Evolutionary conservation across 768 basidiomycete species (phyloP), one percentile per base, ranked within the genome.

Genomic region (Pleurotus platypus): DNA sequence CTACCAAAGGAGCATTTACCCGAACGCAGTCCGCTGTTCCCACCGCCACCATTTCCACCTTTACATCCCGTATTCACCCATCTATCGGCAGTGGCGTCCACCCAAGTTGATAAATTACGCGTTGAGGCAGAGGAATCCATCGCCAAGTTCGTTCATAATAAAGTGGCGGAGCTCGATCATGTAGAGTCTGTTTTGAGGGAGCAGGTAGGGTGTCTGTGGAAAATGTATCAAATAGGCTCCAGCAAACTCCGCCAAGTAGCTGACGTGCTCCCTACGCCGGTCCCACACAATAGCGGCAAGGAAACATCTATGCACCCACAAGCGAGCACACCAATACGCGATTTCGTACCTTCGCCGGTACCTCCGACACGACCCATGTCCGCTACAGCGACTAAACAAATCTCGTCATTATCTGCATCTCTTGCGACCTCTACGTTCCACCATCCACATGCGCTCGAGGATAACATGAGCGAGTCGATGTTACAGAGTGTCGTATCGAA

Each of bases 11-110:
- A 71, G 46, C 78, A 78, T 67, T 72, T 92, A 45, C 78, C 82
- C 39, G 69, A 76, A 56, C 62, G 88, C 60, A 77, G 78, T 40
- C 78, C 86, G 5, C 70, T 92, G 39, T 87, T 90, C 66, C 82
- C 84, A 22, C 89, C 89, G n/a, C 82, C 86, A 18, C 90, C 90
- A 15, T 92, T 89, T 69, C 81, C 86, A 0, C 86, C 90, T 5
- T 83, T 85, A 15, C 87, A 92, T 62, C 83, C 84, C 5, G 80
- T 84, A 40, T 92, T 92, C 64, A 60, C 74, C 43, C 84, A 89
- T 66, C 75, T 92, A 35, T 77, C 85, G 13, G 73, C 78, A 20
- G 64, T 84, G 49, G 90, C 90, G 12, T 66, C 72, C 22, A 68
- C 76, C 35, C 72, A 79, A 62, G 89, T 88, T 0, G 72, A 83